A percentile compares a stretch with the other conserved stretches of the same genome.
Conservation (phyloP, 2,329 filamentous ascomycete species). For the Hymenoscyphus albidus region DNA sequence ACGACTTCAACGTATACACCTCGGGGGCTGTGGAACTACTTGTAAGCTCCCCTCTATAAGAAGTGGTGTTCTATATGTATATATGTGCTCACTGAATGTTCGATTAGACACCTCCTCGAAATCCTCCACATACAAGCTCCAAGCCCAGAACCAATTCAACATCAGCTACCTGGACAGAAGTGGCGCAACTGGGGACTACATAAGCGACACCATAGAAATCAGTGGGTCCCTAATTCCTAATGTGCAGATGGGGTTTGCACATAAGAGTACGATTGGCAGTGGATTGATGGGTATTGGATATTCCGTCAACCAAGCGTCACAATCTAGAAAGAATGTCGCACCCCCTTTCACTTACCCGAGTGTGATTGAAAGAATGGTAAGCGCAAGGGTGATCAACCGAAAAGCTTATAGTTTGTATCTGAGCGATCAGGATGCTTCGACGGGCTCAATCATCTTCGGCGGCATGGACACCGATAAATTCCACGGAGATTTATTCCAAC, state of each 20-base stretch:
- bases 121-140: constrained; percentile 47
- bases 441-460: constrained; percentile 41
- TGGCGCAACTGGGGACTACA: constrained; percentile 51
- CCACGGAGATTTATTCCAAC: constrained; percentile 34
- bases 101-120: constrained; percentile 43
- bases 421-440: constrained; percentile 29
- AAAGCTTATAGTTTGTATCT: constrained; percentile 38
- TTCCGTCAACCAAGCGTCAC: constrained; percentile 43
- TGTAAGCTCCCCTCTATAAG: constrained; percentile 37
- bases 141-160: constrained; percentile 44
- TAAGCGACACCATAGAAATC: constrained; percentile 51
- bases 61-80: constrained; percentile 18
- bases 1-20: constrained; percentile 25
- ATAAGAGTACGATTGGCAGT: constrained; percentile 43
- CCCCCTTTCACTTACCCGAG: constrained; percentile 32
- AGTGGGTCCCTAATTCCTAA: constrained; percentile 43
- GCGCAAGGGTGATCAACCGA: constrained; percentile 41
- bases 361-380: constrained; percentile 34
- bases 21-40: constrained; percentile 38
- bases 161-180: constrained; percentile 58
- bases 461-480: constrained; percentile 45
- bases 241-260: constrained; percentile 54
- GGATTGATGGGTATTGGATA: constrained; percentile 58
- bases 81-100: background rate
- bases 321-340: background rate